Evolutionary conservation across 2,329 filamentous ascomycete genomes (phyloP), one percentile per base, ranked within the genome.

Genomic region (Fusarium sp.): DNA sequence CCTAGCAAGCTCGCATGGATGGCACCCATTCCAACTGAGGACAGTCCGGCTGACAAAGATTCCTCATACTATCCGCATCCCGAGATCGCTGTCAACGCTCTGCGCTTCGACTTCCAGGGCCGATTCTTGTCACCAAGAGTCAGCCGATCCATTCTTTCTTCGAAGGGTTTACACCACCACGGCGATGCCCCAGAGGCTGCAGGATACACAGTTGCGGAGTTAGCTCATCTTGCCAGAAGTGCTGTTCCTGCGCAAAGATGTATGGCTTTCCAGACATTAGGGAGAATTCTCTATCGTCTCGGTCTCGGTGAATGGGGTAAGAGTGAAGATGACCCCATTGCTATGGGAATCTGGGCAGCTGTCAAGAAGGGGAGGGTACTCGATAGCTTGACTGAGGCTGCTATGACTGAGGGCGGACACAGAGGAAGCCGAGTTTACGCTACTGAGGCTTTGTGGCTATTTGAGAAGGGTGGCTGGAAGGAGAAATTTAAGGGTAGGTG

Each of bases 1-100:
- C 95, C 95, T 0, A 91, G 91, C 65, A 92, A 93, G 59, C 89
- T 98, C 8, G 93, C 94, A 26, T 99, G 95, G 95, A 96, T 98
- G 89, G 91, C 91, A 56, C 91, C 92, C 20, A 79, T 92, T 55
- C 91, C 91, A 12, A 90, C 91, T 9, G 81, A 89, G 51, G 88
- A 91, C 78, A 91, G 89, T 47, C 81, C 88, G 45, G 90, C 91
- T 28, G 91, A 93, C 78, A 87, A 86, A 72, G 88, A 91, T 73
- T 94, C 92, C 6, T 88, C 94, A 14, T 98, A 98, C 84, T 93
- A 95, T 79, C 95, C 95, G 1, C 87, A 89, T 20, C 91, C 94
- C 69, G 86, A 88, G 44, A 88, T 97, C n/a, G 86, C 92, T 38
- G 86, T 95, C 3, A 91, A 92, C 2, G 90, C 93, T 38, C 87